A percentile compares a stretch with the other conserved stretches of the same genome.
These are phyloP conservation scores for Claviceps purpurea DNA, from an alignment of 2,329 filamentous ascomycete genomes.

Conservation along the genomic window DNA sequence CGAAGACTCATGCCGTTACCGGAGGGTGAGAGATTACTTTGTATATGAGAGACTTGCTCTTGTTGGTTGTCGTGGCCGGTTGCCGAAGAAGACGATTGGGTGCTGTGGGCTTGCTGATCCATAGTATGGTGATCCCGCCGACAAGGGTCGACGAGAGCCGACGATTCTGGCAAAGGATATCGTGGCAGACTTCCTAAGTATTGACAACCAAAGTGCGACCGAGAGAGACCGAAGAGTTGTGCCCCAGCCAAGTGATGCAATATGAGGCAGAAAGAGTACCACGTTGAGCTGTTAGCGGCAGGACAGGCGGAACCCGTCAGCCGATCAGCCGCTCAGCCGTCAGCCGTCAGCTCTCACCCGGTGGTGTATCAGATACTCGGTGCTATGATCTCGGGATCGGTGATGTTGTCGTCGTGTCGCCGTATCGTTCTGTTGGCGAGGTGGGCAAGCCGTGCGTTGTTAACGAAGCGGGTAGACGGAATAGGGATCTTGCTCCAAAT, in stretches of 20 bases:
- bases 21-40: slow-evolving; percentile 47
- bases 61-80: slow-evolving; percentile 28
- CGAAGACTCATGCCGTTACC: slow-evolving; percentile 36
- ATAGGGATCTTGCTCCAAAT: neutral
- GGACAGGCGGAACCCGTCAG: no score
- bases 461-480: neutral
- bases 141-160: neutral
- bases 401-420: neutral
- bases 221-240: slow-evolving; percentile 10
- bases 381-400: neutral
- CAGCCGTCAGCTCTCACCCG: neutral
- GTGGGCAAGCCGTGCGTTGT: neutral
- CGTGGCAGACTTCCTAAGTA: slow-evolving; percentile 34
- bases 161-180: slow-evolving; percentile 4
- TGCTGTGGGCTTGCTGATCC: slow-evolving; percentile 30
- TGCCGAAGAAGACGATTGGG: slow-evolving; percentile 50
- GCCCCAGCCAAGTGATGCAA: slow-evolving; percentile 12
- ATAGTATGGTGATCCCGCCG: slow-evolving; percentile 23
- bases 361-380: neutral
- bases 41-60: slow-evolving; percentile 46
- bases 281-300: neutral
- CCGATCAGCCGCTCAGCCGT: no score
- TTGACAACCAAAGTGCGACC: slow-evolving; percentile 25
- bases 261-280: slow-evolving; percentile 7
- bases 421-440: neutral